Base-by-base conservation (phyloP, 805 yeast species). In the Suhomyces vadensis region DNA sequence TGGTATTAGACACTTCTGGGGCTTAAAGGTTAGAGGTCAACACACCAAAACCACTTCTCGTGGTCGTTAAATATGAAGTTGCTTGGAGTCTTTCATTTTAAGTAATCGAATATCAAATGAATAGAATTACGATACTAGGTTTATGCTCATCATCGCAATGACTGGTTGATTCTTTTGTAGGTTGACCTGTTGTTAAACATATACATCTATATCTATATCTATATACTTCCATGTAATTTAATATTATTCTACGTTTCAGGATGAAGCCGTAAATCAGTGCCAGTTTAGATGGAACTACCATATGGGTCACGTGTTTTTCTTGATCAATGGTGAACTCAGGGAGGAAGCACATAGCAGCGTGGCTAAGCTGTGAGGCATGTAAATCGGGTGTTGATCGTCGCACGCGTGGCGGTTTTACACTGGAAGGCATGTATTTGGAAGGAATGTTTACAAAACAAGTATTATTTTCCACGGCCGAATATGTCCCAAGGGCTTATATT, bases 1-100 rank as follows among this genome's bases (percentile, higher is more conserved):
- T 81, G 99, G 99, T 92, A 86, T 94, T 78, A 90, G 99, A 86
- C 99, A 94, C 84, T 91, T 85, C 92, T 94, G 97, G 98, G 97
- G 97, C 76, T 82, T 94, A 76, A 94, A 94, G 83, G 99, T 95
- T 78, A 90, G 99, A 85, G 99, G 99, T 82, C 99, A 94, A 84
- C 99, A 94, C 83, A 94, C 99, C 85, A 94, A 94, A 87, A 92
- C 99, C 75, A 94, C 99, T 68, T 95, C 97, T 77, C 90, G 99
- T 83, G 91, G 96, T 64, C 74, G 71, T 65, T 71, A 65, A 63
- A 48, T 26, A 23, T 43, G 44, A 39, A 44, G 41, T 50, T 59
- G 45, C 52, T 44, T 41, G 46, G 44, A 37, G 41, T 43, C 21
- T 20, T 38, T 43, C 35, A 43, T 37, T 36, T 25, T 37, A 37